phyloP scores from a whole-genome alignment of 116 monocot genomes.

The Cymodocea nodosa region DNA sequence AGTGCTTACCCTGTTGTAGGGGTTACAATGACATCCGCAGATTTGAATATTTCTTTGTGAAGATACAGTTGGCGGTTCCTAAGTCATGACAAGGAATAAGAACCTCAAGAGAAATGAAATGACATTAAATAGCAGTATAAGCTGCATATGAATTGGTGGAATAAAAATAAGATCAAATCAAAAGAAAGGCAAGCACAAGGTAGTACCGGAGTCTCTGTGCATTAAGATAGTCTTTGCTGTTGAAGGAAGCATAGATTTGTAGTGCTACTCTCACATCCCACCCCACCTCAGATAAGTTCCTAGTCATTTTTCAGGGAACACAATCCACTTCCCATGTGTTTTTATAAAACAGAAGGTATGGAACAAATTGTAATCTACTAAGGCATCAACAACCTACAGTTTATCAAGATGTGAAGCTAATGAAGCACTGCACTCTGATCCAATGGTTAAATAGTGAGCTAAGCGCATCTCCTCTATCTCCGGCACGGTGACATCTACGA shows the following conservation, averaged over 20 bases:
- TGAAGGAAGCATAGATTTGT: conserved; percentile 53
- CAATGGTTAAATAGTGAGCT: conserved; percentile 82
- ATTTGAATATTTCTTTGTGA: conserved; percentile 65
- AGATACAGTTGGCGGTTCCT: conserved; percentile 83
- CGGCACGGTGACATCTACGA: conserved; percentile 63
- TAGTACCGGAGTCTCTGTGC: conserved; percentile 67
- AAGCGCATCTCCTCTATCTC: conserved; percentile 95
- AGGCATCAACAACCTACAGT: conserved; percentile 27
- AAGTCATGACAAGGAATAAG: neutral
- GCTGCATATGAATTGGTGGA: neutral
- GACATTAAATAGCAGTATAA: no score
- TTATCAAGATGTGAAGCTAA: conserved; percentile 50
- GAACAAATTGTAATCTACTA: neutral
- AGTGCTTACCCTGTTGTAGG: conserved; percentile 69
- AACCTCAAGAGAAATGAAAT: no score
- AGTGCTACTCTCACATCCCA: conserved; percentile 73
- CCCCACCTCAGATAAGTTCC: conserved; percentile 47
- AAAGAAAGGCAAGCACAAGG: neutral
- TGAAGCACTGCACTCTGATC: conserved; percentile 63
- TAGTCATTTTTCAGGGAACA: conserved; percentile 7
- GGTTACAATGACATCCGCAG: conserved; percentile 77
- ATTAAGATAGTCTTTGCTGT: conserved; percentile 68
- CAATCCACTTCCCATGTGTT: neutral
- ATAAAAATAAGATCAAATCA: neutral
- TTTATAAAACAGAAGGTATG: neutral